A percentile compares a stretch with the other conserved stretches of the same genome.
These are phyloP conservation scores for Torulaspora quercuum DNA, from an alignment of 805 yeast species.

Conservation along the genomic window DNA sequence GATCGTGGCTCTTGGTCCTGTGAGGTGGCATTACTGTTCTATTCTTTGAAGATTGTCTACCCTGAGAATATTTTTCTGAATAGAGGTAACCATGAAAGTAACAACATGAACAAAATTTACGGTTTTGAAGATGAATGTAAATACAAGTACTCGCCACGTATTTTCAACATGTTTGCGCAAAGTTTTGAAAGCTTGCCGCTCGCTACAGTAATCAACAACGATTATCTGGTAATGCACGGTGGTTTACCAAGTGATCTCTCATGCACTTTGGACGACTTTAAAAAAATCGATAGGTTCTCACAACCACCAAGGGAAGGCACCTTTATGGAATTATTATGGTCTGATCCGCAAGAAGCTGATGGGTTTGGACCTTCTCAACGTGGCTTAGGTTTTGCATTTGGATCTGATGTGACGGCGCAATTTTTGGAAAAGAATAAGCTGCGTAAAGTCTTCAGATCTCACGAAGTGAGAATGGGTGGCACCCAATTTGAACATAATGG, in stretches of 20 bases:
- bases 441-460: constrained; percentile 83
- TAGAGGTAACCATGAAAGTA: constrained; percentile 96
- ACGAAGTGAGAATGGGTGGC: constrained; percentile 92
- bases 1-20: constrained; percentile 99
- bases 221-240: constrained; percentile 91
- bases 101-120: constrained; percentile 93
- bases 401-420: constrained; percentile 84
- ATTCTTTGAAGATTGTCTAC: constrained; percentile 68
- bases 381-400: constrained; percentile 95
- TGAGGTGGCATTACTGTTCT: constrained; percentile 83
- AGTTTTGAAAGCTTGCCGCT: constrained; percentile 83
- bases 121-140: constrained; percentile 97
- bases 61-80: constrained; percentile 73
- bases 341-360: constrained; percentile 78
- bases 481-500: constrained; percentile 86
- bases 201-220: constrained; percentile 72
- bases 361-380: constrained; percentile 89
- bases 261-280: constrained; percentile 69
- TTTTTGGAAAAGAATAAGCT: constrained; percentile 72
- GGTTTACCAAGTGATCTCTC: constrained; percentile 82
- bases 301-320: constrained; percentile 91
- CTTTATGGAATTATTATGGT: constrained; percentile 96
- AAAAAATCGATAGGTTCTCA: constrained; percentile 63
- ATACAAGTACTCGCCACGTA: constrained; percentile 75
- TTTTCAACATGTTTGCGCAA: constrained; percentile 80